These are phyloP conservation scores for Fusarium fujikuroi DNA, from an alignment of 2,329 filamentous ascomycete genomes.

Conservation along the genomic window DNA sequence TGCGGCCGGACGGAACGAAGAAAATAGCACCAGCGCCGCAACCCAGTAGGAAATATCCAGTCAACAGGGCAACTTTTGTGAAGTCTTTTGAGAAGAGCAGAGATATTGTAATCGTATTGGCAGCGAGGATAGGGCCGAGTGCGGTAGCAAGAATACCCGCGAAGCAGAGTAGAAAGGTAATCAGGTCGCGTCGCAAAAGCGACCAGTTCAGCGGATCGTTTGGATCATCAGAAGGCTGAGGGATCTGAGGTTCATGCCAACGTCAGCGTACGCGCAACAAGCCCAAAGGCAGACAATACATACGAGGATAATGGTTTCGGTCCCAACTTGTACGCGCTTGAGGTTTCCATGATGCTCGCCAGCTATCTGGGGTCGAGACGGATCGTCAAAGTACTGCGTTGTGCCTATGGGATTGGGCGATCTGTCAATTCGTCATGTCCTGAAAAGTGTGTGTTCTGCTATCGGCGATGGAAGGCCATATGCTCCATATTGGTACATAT, in stretches of 20 bases:
- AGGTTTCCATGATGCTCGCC: constrained; percentile 59
- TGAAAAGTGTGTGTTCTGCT: neutral
- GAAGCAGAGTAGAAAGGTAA: constrained; percentile 81
- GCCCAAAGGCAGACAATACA: constrained; percentile 53
- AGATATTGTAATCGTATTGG: constrained; percentile 83
- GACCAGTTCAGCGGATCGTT: constrained; percentile 92
- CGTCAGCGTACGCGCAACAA: neutral
- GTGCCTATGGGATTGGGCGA: constrained; percentile 59
- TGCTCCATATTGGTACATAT: neutral
- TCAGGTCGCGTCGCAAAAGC: constrained; percentile 83
- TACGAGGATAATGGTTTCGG: constrained; percentile 79
- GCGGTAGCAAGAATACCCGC: constrained; percentile 85
- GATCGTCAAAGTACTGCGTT: constrained; percentile 72
- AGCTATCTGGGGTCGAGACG: constrained; percentile 58
- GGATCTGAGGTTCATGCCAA: constrained; percentile 56
- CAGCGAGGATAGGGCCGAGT: constrained; percentile 86
- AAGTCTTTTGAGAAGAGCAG: constrained; percentile 73
- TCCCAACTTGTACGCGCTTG: constrained; percentile 78
- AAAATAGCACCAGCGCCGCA: constrained; percentile 84
- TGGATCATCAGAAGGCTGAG: constrained; percentile 89
- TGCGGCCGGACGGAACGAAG: constrained; percentile 85
- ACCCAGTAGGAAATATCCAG: constrained; percentile 87
- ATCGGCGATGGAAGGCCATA: neutral
- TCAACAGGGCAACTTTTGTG: constrained; percentile 82
- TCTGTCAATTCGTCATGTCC: constrained; percentile 24